These are phyloP conservation scores for Agaricales sp. DNA, from an alignment of 1,284 basidiomycete genomes.

Conservation along the genomic window DNA sequence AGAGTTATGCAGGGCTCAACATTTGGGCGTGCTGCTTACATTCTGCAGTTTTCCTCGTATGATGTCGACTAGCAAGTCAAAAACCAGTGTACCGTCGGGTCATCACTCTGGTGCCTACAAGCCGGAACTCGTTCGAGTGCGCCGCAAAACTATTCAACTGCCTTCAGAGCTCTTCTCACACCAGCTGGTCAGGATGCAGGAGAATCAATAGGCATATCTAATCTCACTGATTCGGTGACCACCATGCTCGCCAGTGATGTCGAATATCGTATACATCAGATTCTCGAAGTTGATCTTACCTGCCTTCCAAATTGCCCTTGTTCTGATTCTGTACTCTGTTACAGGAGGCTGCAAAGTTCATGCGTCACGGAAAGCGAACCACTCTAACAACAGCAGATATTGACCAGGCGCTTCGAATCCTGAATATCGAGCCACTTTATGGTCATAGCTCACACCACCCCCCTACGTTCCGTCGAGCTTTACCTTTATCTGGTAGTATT, in stretches of 20 bases:
- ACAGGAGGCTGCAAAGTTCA: conserved; percentile 93
- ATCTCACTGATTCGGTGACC: conserved; percentile 73
- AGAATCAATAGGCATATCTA: conserved; percentile 78
- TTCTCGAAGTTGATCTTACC: conserved; percentile 60
- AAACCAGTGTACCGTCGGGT: too few relatives aligned
- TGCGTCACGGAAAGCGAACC: conserved; percentile 86
- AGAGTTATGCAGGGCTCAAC: too few relatives aligned
- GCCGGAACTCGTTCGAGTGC: not conserved
- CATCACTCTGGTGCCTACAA: not conserved
- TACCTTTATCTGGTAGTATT: conserved; percentile 51
- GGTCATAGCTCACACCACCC: conserved; percentile 69
- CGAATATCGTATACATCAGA: conserved; percentile 91
- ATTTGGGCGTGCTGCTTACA: not conserved
- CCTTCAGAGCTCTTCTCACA: not conserved
- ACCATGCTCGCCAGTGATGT: conserved; percentile 90
- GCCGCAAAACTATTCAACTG: not conserved
- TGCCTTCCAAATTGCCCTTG: conserved; percentile 3
- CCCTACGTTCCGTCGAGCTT: conserved; percentile 63
- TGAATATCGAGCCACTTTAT: conserved; percentile 89
- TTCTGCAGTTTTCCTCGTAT: too few relatives aligned
- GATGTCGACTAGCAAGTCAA: not conserved
- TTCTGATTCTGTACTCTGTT: conserved; percentile 1
- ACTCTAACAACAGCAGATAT: conserved; percentile 86
- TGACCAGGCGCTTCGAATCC: conserved; percentile 85
- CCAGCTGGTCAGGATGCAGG: conserved; percentile 74